Base-by-base conservation (phyloP, 2,329 filamentous ascomycete genomes). In the Exophiala bonariae region DNA sequence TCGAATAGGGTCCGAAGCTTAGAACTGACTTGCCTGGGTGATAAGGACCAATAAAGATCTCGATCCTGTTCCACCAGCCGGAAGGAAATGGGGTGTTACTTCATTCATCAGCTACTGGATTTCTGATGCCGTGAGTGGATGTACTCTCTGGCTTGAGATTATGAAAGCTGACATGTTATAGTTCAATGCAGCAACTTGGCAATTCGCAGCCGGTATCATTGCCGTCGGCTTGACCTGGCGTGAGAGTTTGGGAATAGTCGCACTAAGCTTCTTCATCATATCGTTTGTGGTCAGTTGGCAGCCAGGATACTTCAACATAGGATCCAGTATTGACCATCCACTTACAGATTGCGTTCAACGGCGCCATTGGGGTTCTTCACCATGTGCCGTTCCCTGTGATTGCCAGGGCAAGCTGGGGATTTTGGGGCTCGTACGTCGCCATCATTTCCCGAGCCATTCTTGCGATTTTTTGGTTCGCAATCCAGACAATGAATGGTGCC, bases 201-300 rank as follows among this genome's bases (percentile, higher is more conserved):
- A 80, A 55, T 77, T 74, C 11, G 74, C 73, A 3, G 69, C 68
- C 20, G 70, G 71, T 33, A 74, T 77, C 49, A 63, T 77, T 5
- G 67, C 71, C 11, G 69, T 77, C 16, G 78, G 79, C 1, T 65
- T 82, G 13, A 75, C 70, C 35, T 55, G 82, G 82, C 1, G 81
- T 77, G 0, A 78, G 79, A 11, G 54, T 50, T 2, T 65, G 61
- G 19, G 59, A 59, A 61, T 61, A 55, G 10, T 62, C 61, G 23
- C 47, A 61, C 59, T 3, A 50, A 66, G 30, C 59, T 67, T 33
- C 58, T 63, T n/a, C 47, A 63, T 18, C 87, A 89, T 11, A 74
- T 95, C 18, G 87, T 87, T 6, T 95, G 89, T 89, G 95, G 89
- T 89, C 88, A 95, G 70, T 85, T 86, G 2, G 89, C 85, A 85